A percentile compares a stretch with the other conserved stretches of the same genome.
These are phyloP conservation scores for Venturia effusa DNA, from an alignment of 2,329 filamentous ascomycete genomes.

Conservation along the genomic window DNA sequence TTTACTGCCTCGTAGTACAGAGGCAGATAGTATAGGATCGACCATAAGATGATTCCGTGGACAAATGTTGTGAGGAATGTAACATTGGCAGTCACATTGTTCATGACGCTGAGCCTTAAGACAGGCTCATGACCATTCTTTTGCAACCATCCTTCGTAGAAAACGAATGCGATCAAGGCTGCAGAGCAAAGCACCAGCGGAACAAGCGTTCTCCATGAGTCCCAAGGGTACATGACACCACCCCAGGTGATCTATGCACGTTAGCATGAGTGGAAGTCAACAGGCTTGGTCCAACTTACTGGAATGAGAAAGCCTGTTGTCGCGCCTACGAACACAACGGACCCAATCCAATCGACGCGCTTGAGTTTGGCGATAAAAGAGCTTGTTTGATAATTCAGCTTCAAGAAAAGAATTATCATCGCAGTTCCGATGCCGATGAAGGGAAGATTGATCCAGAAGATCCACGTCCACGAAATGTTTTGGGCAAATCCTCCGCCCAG, in stretches of 20 bases:
- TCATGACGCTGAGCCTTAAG: constrained; percentile 35
- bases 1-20: constrained; percentile 33
- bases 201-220: constrained; percentile 49
- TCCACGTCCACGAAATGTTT: constrained; percentile 47
- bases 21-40: constrained; percentile 30
- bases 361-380: constrained; percentile 38
- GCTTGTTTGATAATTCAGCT: constrained; percentile 37
- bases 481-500: constrained; percentile 43
- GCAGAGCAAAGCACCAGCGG: constrained; percentile 46
- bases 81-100: constrained; percentile 38
- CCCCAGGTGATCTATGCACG: constrained; percentile 44
- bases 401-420: constrained; percentile 42
- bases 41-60: constrained; percentile 21
- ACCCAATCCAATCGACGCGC: constrained; percentile 53
- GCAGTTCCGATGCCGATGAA: constrained; percentile 40
- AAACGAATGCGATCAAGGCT: constrained; percentile 29
- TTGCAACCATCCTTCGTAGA: constrained; percentile 44
- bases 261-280: background rate
- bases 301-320: constrained; percentile 50
- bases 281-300: background rate
- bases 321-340: constrained; percentile 48
- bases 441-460: constrained; percentile 55
- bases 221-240: constrained; percentile 55
- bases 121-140: constrained; percentile 33
- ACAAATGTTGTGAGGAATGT: constrained; percentile 44